Evolutionary conservation across 2,329 filamentous ascomycete genomes (phyloP), one percentile per base, ranked within the genome.

Genomic region (Colletotrichum falcatum): DNA sequence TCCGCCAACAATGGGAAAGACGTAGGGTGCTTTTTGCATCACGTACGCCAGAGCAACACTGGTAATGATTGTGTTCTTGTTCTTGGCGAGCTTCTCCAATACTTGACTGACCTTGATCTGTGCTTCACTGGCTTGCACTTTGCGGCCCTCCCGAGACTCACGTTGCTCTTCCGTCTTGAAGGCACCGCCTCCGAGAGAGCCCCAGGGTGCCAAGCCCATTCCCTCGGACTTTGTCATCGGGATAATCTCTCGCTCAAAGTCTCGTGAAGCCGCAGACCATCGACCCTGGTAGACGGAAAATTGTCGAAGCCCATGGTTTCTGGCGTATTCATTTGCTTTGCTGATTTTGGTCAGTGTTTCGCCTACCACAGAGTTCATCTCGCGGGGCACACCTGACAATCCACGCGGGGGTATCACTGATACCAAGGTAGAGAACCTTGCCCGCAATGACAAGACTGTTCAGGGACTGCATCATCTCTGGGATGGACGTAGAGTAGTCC

Each of bases 1-100:
- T 0, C 90, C 90, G 14, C 92, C 92, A 5, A 94, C 83, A 49
- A 94, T 89, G 1, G 92, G 92, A 76, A 93, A 93, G 16, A 94
- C 90, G 75, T 93, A 89, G 0, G 91, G 88, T 0, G 90, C 83
- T 81, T 94, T 94, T 73, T 89, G 86, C 85, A 92, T 87, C 18
- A 94, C 89, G 76, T 94, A 94, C 2, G 92, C 92, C 30, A 94
- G 80, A 11, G 92, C 92, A 66, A 87, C 78, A 71, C 83, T 84
- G 20, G 83, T 85, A 72, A 86, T 80, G 62, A 78, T 74, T 2
- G 82, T 83, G 71, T 78, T 77, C 73, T 84, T 84, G 70, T 81
- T 80, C 30, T 75, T 73, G 56, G 85, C 84, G 55, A 92, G 85
- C 35, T 78, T 84, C 84, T 86, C 83, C 42, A 87, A 78, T 16